Conservation (phyloP, 345 rosid genomes). For the Fremontodendron californicum region DNA sequence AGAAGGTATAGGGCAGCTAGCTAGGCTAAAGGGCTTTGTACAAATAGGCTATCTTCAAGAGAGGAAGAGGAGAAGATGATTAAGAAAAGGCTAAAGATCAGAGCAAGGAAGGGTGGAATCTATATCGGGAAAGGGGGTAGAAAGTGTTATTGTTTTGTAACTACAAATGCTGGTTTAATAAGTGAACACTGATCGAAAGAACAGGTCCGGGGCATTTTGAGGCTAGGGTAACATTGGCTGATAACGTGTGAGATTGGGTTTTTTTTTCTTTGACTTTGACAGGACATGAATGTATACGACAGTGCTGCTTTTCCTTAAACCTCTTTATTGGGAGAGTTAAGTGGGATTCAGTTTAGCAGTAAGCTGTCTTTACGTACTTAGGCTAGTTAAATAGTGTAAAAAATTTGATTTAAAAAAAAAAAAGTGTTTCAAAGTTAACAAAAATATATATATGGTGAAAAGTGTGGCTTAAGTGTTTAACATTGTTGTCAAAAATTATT, state of each 20-base stretch:
- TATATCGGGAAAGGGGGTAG: conserved; percentile 5
- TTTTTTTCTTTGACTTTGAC: neutral
- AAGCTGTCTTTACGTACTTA: neutral
- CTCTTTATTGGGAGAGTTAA: conserved; percentile 5
- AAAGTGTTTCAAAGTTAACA: too few relatives aligned
- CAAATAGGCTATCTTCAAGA: neutral
- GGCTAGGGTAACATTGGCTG: neutral
- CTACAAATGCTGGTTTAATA: conserved; percentile 5
- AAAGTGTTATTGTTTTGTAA: conserved; percentile 14
- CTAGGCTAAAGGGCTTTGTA: neutral
- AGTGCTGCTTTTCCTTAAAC: neutral
- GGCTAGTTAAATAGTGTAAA: too few relatives aligned
- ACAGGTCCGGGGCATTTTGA: conserved; percentile 1
- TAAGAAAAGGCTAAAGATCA: neutral
- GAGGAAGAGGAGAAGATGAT: neutral
- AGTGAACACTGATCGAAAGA: neutral
- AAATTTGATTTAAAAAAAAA: too few relatives aligned
- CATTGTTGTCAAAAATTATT: too few relatives aligned
- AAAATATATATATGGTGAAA: too few relatives aligned
- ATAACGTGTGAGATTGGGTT: conserved; percentile 15
- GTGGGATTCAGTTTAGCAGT: neutral
- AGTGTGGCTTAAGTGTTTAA: too few relatives aligned
- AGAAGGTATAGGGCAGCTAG: neutral
- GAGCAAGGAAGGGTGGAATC: neutral
- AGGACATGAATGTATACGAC: neutral